A percentile compares a stretch with the other conserved stretches of the same genome.
These are phyloP conservation scores for Epichloe bromicola DNA, from an alignment of 2,329 filamentous ascomycete genomes.

Conservation along the genomic window DNA sequence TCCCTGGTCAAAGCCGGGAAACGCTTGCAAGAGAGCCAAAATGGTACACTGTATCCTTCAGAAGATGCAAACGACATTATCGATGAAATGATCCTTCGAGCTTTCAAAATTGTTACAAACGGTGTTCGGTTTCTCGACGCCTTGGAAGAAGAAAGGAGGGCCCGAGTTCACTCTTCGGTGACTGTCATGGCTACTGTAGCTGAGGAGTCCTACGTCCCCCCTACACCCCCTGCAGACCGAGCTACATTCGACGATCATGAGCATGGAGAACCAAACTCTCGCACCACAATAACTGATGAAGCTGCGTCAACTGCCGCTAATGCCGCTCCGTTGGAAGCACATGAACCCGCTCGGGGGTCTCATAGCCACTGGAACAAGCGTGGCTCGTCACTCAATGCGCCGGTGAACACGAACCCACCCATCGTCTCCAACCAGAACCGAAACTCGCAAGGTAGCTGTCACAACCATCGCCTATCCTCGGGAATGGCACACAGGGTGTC, in stretches of 20 bases:
- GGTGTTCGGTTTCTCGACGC: constrained; percentile 83
- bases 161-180: constrained; percentile 38
- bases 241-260: constrained; percentile 32
- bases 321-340: constrained; percentile 20
- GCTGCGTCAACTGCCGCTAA: constrained; percentile 15
- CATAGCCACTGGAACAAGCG: constrained; percentile 29
- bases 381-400: constrained; percentile 31
- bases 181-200: constrained; percentile 47
- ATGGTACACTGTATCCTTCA: constrained; percentile 29
- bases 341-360: constrained; percentile 24
- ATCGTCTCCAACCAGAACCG: constrained; percentile 18
- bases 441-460: constrained; percentile 23
- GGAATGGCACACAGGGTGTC: constrained; percentile 63
- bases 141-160: constrained; percentile 51
- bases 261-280: constrained; percentile 24
- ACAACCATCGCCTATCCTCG: constrained; percentile 36
- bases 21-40: constrained; percentile 62
- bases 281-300: constrained; percentile 18
- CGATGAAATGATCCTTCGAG: constrained; percentile 86
- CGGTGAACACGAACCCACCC: constrained; percentile 16
- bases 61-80: constrained; percentile 62
- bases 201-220: constrained; percentile 47
- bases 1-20: constrained; percentile 82
- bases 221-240: constrained; percentile 50
- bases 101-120: constrained; percentile 86